Conservation (phyloP, 2,329 filamentous ascomycete genomes). For the Ophiocordyceps robertsii region DNA sequence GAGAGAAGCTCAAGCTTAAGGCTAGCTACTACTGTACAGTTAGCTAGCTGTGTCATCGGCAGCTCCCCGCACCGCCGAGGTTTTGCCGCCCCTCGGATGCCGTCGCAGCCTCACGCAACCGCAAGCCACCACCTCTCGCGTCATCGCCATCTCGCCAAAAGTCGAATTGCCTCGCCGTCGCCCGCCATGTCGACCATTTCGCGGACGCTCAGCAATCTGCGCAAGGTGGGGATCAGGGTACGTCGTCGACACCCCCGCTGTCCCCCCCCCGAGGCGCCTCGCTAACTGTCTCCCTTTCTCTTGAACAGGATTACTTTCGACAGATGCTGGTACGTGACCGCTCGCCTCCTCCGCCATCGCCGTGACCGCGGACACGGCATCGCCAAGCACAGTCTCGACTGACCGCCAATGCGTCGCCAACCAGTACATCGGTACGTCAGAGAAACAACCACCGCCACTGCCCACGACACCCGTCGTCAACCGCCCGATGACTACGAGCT, state of each 20-base stretch:
- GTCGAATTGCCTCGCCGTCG: slow-evolving; percentile 10
- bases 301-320: slow-evolving; percentile 65
- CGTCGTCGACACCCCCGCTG: slow-evolving; percentile 7
- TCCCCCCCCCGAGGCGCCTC: no score
- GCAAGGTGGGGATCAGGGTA: slow-evolving; percentile 81
- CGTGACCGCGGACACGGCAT: neutral
- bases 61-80: slow-evolving; percentile 10
- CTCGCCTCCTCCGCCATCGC: slow-evolving; percentile 8
- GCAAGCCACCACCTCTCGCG: neutral
- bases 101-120: neutral
- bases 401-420: no score
- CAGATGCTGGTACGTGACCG: slow-evolving; percentile 72
- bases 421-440: neutral
- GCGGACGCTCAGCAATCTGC: slow-evolving; percentile 76
- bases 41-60: neutral
- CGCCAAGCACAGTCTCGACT: no score
- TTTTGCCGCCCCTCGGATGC: slow-evolving; percentile 12
- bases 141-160: neutral
- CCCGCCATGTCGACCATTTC: slow-evolving; percentile 79
- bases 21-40: no score
- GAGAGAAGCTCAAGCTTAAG: no score
- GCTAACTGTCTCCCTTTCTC: no score
- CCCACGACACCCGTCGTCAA: neutral
- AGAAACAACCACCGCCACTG: neutral
- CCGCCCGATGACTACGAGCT: neutral